Evolutionary conservation across 2,329 filamentous ascomycete genomes (phyloP).

Genomic region (Trichoderma harzianum): DNA sequence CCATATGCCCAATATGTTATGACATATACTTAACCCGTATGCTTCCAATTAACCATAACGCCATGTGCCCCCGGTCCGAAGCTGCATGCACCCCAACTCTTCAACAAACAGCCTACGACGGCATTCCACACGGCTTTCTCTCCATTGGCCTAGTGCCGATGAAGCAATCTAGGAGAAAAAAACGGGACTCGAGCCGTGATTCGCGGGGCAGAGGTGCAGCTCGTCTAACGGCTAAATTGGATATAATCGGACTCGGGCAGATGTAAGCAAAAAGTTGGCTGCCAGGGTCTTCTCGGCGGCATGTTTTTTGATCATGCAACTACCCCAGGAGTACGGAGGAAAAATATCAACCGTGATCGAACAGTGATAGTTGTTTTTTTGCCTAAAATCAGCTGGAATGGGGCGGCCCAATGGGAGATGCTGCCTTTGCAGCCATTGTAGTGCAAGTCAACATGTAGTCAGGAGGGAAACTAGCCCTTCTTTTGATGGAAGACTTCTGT

Average conservation of each 20-base stretch:
- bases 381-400: slow-evolving; percentile 2
- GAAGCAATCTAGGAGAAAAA: slow-evolving; percentile 4
- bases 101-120: not conserved
- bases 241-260: not conserved
- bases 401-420: not conserved
- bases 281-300: not conserved
- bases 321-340: not conserved
- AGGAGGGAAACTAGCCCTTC: not conserved
- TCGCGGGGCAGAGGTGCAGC: slow-evolving; percentile 1
- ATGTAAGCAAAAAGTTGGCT: not conserved
- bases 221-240: slow-evolving; percentile 14
- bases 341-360: not conserved
- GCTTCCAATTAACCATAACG: slow-evolving; percentile 16
- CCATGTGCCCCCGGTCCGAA: not conserved
- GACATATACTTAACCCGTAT: not conserved
- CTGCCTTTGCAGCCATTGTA: not conserved
- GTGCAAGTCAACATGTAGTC: not conserved
- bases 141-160: slow-evolving; percentile 7
- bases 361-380: not conserved
- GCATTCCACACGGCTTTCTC: not conserved
- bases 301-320: not conserved
- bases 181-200: not conserved
- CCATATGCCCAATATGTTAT: not conserved
- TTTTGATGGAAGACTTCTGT: not conserved
- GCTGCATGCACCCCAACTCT: not conserved